phyloP scores from a whole-genome alignment of 176 grass and related monocot genomes.

The Raddia guianensis region DNA sequence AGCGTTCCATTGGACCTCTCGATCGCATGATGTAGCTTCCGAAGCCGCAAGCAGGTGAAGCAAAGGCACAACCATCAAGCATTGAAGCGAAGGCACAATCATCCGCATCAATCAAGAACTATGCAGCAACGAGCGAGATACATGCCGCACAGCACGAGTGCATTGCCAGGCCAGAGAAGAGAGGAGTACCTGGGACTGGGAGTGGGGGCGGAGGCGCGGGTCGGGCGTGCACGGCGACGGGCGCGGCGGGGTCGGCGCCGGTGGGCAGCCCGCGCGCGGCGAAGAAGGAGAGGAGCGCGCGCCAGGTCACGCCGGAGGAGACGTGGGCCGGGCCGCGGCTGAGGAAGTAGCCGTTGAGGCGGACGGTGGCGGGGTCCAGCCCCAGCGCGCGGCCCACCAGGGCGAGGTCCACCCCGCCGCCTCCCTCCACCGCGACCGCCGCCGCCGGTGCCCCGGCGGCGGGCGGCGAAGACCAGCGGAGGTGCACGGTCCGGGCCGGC shows the following conservation, averaged over 20 bases:
- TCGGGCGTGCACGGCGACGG: constrained; percentile 52
- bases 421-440: constrained; percentile 30
- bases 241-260: constrained; percentile 37
- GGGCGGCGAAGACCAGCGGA: constrained; percentile 5
- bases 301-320: constrained; percentile 63
- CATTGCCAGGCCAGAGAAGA: not conserved
- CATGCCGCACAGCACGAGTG: not conserved
- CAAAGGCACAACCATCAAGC: not conserved
- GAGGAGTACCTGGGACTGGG: constrained; percentile 42
- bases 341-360: constrained; percentile 71
- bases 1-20: not conserved
- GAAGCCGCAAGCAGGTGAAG: not conserved
- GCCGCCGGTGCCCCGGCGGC: not conserved
- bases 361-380: constrained; percentile 58
- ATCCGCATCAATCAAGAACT: not conserved
- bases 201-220: not conserved
- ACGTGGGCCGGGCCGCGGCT: constrained; percentile 48
- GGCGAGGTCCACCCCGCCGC: constrained; percentile 53
- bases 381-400: constrained; percentile 52
- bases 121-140: not conserved
- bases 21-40: not conserved
- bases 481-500: constrained; percentile 10
- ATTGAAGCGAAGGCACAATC: not conserved
- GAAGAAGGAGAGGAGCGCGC: constrained; percentile 63
- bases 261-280: constrained; percentile 44